These are phyloP conservation scores for Chaetomiaceae sp. DNA, from an alignment of 2,329 filamentous ascomycete species.

Conservation along the genomic window DNA sequence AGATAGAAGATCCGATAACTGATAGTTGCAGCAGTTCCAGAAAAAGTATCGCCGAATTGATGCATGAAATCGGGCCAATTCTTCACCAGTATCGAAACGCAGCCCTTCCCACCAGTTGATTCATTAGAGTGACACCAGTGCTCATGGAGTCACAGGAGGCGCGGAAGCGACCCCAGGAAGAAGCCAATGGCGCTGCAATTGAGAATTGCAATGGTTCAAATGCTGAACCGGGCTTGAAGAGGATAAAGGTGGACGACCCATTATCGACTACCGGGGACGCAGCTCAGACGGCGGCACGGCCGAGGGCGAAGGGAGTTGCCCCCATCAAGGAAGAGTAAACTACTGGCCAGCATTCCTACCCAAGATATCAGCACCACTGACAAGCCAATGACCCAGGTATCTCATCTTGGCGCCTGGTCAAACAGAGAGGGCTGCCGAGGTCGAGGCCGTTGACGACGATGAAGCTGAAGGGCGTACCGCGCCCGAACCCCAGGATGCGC, in stretches of 20 bases:
- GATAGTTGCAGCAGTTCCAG: too few species aligned
- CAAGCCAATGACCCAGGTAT: conserved; percentile 35
- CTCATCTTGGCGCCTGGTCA: conserved; percentile 36
- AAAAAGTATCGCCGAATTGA: too few species aligned
- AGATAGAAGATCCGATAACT: too few species aligned
- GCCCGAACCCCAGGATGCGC: conserved; percentile 25
- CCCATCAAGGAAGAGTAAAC: conserved; percentile 64
- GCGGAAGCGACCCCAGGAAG: conserved; percentile 18
- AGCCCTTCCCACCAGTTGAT: background rate
- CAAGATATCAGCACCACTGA: background rate
- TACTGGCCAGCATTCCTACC: background rate
- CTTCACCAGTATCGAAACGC: too few species aligned
- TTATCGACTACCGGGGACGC: conserved; percentile 2
- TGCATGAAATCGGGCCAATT: background rate
- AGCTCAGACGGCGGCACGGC: conserved; percentile 24
- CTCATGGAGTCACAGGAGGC: conserved; percentile 24
- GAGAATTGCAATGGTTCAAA: conserved; percentile 24
- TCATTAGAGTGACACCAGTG: background rate
- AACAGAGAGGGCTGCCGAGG: conserved; percentile 22
- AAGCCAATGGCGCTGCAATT: conserved; percentile 15
- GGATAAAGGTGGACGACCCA: conserved; percentile 49
- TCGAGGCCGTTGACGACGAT: conserved; percentile 41
- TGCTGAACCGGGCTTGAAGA: conserved; percentile 45
- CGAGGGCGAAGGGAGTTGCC: conserved; percentile 54
- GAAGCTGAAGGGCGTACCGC: conserved; percentile 43